Percentiles rank a stretch among this genome's conserved stretches.
phyloP scores from a whole-genome alignment of 495 filamentous ascomycete genomes.

The Sordaria brevicollis region DNA sequence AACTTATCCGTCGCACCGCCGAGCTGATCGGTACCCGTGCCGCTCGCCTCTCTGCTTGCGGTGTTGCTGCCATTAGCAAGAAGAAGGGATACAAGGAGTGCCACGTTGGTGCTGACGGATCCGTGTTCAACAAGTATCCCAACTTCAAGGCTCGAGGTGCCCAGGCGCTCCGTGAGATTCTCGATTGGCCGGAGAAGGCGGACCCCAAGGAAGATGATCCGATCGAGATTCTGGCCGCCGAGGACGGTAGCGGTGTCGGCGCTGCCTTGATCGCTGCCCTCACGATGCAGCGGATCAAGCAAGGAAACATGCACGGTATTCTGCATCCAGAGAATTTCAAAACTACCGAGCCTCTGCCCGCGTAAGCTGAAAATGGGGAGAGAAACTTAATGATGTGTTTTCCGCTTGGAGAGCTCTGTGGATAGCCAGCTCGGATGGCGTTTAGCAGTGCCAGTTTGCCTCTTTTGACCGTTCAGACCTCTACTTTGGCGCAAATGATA shows the following conservation, averaged over 20 bases:
- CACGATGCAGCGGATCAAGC: slow-evolving; percentile 75
- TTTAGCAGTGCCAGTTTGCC: not conserved
- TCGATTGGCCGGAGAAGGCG: slow-evolving; percentile 71
- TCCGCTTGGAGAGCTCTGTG: not conserved
- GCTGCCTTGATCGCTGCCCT: slow-evolving; percentile 89
- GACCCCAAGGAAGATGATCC: slow-evolving; percentile 61
- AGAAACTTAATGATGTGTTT: not conserved
- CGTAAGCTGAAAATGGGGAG: not conserved
- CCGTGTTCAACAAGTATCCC: slow-evolving; percentile 96
- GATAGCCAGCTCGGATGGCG: not conserved
- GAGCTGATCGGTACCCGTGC: slow-evolving; percentile 92
- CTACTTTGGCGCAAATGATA: not conserved
- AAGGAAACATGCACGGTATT: slow-evolving; percentile 71
- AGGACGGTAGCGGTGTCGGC: slow-evolving; percentile 94
- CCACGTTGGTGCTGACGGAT: slow-evolving; percentile 92
- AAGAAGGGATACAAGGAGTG: slow-evolving; percentile 83
- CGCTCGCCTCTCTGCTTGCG: slow-evolving; percentile 84
- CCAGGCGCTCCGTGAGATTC: slow-evolving; percentile 79
- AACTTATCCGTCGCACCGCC: slow-evolving; percentile 75
- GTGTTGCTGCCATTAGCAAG: slow-evolving; percentile 87
- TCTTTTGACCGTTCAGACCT: not conserved
- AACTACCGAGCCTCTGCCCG: not conserved
- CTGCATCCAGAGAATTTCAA: slow-evolving; percentile 55
- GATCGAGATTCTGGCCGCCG: slow-evolving; percentile 73
- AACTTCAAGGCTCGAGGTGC: slow-evolving; percentile 92